Evolutionary conservation across 2,329 filamentous ascomycete genomes (phyloP).

Genomic region (Dissoconium aciculare): DNA sequence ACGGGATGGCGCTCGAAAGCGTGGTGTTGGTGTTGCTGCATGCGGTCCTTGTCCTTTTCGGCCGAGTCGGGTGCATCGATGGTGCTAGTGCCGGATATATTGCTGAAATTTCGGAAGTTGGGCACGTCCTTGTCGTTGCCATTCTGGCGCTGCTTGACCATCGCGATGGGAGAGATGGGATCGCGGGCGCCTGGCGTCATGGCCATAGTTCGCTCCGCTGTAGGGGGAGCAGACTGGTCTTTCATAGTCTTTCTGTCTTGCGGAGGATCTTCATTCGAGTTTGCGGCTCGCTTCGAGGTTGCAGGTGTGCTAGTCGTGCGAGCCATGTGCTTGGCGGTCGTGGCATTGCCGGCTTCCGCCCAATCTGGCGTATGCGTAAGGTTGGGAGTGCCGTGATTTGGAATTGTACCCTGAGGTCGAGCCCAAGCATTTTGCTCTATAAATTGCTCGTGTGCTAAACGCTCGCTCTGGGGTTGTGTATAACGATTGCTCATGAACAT

Average conservation of each 20-base stretch:
- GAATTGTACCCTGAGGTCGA: slow-evolving; percentile 66
- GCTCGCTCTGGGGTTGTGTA: slow-evolving; percentile 17
- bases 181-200: neutral
- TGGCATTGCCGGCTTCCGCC: slow-evolving; percentile 14
- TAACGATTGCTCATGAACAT: too few species aligned
- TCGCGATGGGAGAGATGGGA: slow-evolving; percentile 14
- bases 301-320: slow-evolving; percentile 12
- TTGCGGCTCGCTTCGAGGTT: neutral
- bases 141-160: slow-evolving; percentile 17
- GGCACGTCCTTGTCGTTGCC: slow-evolving; percentile 10
- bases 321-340: slow-evolving; percentile 13
- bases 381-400: slow-evolving; percentile 26
- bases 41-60: slow-evolving; percentile 11
- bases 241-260: too few species aligned
- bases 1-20: too few species aligned
- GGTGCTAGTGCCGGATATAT: slow-evolving; percentile 26
- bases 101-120: slow-evolving; percentile 24
- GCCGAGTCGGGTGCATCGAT: slow-evolving; percentile 20
- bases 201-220: too few species aligned
- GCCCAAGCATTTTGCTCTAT: slow-evolving; percentile 85
- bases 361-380: slow-evolving; percentile 23
- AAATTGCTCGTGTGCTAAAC: slow-evolving; percentile 50
- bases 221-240: too few species aligned
- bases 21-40: too few species aligned
- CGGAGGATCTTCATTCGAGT: slow-evolving; percentile 1